Base-by-base conservation (phyloP, 495 filamentous ascomycete genomes). In the Aspergillus bridgeri region DNA sequence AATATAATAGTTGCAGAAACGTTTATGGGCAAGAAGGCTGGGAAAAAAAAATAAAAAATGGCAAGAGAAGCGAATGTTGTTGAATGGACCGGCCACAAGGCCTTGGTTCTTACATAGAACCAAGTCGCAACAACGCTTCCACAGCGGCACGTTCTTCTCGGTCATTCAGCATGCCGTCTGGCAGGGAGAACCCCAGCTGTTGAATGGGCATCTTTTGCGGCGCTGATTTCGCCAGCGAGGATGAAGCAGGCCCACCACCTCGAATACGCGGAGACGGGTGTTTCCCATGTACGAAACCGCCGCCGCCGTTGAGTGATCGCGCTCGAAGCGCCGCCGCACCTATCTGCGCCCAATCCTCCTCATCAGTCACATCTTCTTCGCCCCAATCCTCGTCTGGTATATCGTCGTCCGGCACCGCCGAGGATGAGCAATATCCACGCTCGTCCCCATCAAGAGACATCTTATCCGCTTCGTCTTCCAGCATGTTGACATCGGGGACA, bases 341-440 rank as follows among this genome's bases (percentile, higher is more conserved):
- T 48, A 96, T 90, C 55, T 87, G 85, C 20, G 90, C 91, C 92
- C 92, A 96, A 75, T 98, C 93, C 70, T 98, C 94, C 61, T 96
- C 91, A 71, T 98, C 94, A n/a, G 94, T 98, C 52, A 86, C 81
- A 67, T 95, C 90, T 62, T 89, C 87, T 54, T 90, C 84, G 66
- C 88, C 83, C 63, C 79, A 78, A 64, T 88, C 80, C 27, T 87
- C 86, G 54, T 85, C 84, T 19, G 62, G 75, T n/a, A 78, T 65
- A 44, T 86, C 85, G 62, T 87, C 86, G n/a, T 85, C 76, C 13
- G 79, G 86, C n/a, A 82, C 84, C 60, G 89, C 88, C 29, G 86
- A 90, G 50, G 87, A 87, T 44, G 89, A 89, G 42, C 83, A 86
- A 57, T 87, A 88, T 42, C 79, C 84, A 42, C 58, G 66, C 23